phyloP scores from a whole-genome alignment of 2,329 filamentous ascomycete genomes.

The Penicillium hordei region DNA sequence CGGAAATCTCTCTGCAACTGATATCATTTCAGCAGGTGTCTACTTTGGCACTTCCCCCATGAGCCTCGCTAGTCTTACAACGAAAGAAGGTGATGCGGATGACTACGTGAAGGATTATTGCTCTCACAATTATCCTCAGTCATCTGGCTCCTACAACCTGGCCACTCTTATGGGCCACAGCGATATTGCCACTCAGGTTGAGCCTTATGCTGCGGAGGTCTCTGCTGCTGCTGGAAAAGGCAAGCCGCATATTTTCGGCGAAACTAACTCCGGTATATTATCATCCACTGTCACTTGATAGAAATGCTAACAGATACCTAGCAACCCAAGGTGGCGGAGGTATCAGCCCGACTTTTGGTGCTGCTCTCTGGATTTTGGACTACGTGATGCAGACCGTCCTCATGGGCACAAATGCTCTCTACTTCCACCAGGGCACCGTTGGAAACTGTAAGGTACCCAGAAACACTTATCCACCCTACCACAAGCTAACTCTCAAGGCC shows the following conservation, averaged over 20 bases:
- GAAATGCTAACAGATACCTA: slow-evolving; percentile 9
- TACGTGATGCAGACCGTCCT: slow-evolving; percentile 39
- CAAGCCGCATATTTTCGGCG: slow-evolving; percentile 51
- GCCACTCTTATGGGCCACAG: slow-evolving; percentile 49
- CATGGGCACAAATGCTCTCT: slow-evolving; percentile 39
- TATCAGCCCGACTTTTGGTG: slow-evolving; percentile 50
- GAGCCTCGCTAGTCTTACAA: slow-evolving; percentile 39
- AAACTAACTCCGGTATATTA: slow-evolving; percentile 51
- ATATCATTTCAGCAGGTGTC: slow-evolving; percentile 38
- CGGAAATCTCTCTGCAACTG: slow-evolving; percentile 27
- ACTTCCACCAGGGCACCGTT: slow-evolving; percentile 55
- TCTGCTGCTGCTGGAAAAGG: slow-evolving; percentile 40
- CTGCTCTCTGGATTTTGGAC: slow-evolving; percentile 54
- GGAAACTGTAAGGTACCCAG: slow-evolving; percentile 46
- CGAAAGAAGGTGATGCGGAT: slow-evolving; percentile 39
- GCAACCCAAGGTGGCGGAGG: slow-evolving; percentile 42
- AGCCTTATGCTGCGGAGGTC: slow-evolving; percentile 44
- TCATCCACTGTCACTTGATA: neutral
- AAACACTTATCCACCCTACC: neutral
- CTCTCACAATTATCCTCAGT: slow-evolving; percentile 53
- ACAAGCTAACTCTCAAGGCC: slow-evolving; percentile 24
- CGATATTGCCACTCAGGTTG: slow-evolving; percentile 42
- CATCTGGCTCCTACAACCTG: slow-evolving; percentile 39
- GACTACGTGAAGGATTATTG: slow-evolving; percentile 46
- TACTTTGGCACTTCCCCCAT: slow-evolving; percentile 38